A percentile compares a stretch with the other conserved stretches of the same genome.
These are phyloP conservation scores for Metschnikowia proteae DNA, from an alignment of 805 yeast species.

Conservation along the genomic window DNA sequence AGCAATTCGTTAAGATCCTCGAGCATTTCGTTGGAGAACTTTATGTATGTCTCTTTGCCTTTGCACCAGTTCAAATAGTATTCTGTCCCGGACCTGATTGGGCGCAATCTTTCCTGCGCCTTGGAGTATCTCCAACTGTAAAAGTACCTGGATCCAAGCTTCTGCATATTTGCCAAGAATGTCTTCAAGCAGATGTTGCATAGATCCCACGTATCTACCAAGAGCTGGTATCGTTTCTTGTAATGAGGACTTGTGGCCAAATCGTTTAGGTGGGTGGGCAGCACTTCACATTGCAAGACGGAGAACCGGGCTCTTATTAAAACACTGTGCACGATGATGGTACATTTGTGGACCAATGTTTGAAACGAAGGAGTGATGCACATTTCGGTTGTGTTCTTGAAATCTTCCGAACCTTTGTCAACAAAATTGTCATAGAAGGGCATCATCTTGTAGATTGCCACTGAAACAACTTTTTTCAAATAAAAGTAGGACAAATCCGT, in stretches of 20 bases:
- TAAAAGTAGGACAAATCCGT: constrained; percentile 35
- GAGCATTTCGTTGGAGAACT: constrained; percentile 12
- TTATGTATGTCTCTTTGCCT: constrained; percentile 16
- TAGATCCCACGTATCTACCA: constrained; percentile 12
- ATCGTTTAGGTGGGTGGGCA: constrained; percentile 10
- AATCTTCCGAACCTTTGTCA: constrained; percentile 8
- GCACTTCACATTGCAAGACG: constrained; percentile 8
- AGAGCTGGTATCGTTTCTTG: constrained; percentile 12
- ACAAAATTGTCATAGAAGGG: constrained; percentile 17
- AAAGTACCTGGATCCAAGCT: constrained; percentile 16
- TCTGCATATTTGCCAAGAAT: constrained; percentile 10
- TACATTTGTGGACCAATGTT: constrained; percentile 16
- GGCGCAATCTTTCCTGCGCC: constrained; percentile 14
- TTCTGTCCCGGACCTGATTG: constrained; percentile 14
- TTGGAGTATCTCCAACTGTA: constrained; percentile 20
- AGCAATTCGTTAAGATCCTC: constrained; percentile 14
- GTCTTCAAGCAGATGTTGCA: constrained; percentile 13
- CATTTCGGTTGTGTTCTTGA: constrained; percentile 13
- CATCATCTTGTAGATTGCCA: constrained; percentile 22
- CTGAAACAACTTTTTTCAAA: constrained; percentile 29
- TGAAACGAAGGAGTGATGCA: constrained; percentile 18
- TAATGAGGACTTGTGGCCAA: constrained; percentile 7
- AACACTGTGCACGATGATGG: constrained; percentile 15
- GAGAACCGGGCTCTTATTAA: constrained; percentile 14
- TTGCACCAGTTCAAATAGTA: constrained; percentile 15